phyloP scores from a whole-genome alignment of 805 yeast species.

The Zygoascus ofunaensis region DNA sequence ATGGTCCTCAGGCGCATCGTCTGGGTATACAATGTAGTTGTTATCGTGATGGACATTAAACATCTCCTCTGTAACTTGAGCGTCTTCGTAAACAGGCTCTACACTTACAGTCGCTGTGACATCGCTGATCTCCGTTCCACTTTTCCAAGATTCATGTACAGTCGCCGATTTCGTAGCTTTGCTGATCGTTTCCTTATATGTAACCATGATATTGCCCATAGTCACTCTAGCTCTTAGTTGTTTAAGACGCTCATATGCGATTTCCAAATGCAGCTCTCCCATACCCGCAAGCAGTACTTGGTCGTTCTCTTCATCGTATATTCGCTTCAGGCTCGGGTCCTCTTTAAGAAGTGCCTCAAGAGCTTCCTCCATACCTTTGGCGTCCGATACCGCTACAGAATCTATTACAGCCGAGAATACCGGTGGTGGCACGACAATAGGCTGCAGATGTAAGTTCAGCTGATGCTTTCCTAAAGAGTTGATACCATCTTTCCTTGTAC shows the following conservation, averaged over 20 bases:
- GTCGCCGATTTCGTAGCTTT: conserved; percentile 7
- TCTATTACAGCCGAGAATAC: conserved; percentile 80
- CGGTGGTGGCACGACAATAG: conserved; percentile 84
- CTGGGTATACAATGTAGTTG: conserved; percentile 16
- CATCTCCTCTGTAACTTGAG: conserved; percentile 14
- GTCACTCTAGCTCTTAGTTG: conserved; percentile 77
- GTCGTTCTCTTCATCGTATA: conserved; percentile 72
- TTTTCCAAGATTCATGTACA: conserved; percentile 23
- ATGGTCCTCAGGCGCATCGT: conserved; percentile 22
- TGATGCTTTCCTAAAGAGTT: conserved; percentile 39
- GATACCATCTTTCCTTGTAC: conserved; percentile 42
- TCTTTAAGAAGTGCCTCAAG: conserved; percentile 62
- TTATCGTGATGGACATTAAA: conserved; percentile 31
- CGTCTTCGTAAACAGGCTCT: conserved; percentile 22
- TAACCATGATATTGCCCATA: conserved; percentile 76
- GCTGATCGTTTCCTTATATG: conserved; percentile 67
- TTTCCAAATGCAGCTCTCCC: conserved; percentile 95
- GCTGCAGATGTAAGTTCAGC: conserved; percentile 45
- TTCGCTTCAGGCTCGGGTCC: conserved; percentile 76
- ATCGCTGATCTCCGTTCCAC: conserved; percentile 19
- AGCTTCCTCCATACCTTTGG: conserved; percentile 61
- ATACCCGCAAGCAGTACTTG: conserved; percentile 87
- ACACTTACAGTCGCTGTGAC: conserved; percentile 25
- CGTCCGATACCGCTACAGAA: conserved; percentile 77
- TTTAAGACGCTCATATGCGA: conserved; percentile 66